A percentile compares a stretch with the other conserved stretches of the same genome.
phyloP scores from a whole-genome alignment of 2,329 filamentous ascomycete species.

The Thielaviopsis cerberus region DNA sequence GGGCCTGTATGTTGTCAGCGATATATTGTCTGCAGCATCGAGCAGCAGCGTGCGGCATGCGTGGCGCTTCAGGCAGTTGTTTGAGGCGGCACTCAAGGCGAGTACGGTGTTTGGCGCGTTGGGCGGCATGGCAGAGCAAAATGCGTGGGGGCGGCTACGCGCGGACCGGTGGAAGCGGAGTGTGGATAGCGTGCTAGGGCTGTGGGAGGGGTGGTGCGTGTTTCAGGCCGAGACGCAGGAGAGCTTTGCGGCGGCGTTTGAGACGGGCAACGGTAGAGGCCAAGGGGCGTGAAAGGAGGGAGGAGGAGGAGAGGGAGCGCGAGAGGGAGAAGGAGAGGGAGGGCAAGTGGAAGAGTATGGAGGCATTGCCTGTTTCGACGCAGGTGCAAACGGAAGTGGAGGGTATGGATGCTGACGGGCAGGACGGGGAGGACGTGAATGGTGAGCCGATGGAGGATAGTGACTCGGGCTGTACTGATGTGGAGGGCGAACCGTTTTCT shows the following conservation, averaged over 20 bases:
- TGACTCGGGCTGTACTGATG: conserved; percentile 17
- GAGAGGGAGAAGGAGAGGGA: conserved; percentile 20
- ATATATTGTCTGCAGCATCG: conserved; percentile 61
- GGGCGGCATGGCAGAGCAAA: conserved; percentile 51
- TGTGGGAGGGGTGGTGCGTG: conserved; percentile 55
- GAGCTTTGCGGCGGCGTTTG: conserved; percentile 50
- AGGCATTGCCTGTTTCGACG: conserved; percentile 17
- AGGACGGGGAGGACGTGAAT: conserved; percentile 32
- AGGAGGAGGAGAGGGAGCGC: conserved; percentile 13
- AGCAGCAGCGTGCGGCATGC: conserved; percentile 64
- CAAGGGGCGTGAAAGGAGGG: conserved; percentile 21
- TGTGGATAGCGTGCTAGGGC: conserved; percentile 45
- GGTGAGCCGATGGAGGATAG: conserved; percentile 29
- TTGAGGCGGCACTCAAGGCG: conserved; percentile 52
- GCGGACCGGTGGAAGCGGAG: conserved; percentile 74
- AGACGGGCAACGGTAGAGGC: conserved; percentile 44
- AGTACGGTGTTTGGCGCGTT: conserved; percentile 57
- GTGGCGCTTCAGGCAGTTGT: conserved; percentile 69
- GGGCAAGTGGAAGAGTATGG: conserved; percentile 33
- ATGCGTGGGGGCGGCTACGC: conserved; percentile 63
- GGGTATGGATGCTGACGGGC: conserved; percentile 11
- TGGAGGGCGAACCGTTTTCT: conserved; percentile 21
- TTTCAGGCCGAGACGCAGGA: conserved; percentile 61
- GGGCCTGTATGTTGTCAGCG: conserved; percentile 57
- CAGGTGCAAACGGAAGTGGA: conserved; percentile 5